A percentile compares a stretch with the other conserved stretches of the same genome.
These are phyloP conservation scores for Kodamaea leandrae DNA, from an alignment of 805 yeast species.

Conservation along the genomic window DNA sequence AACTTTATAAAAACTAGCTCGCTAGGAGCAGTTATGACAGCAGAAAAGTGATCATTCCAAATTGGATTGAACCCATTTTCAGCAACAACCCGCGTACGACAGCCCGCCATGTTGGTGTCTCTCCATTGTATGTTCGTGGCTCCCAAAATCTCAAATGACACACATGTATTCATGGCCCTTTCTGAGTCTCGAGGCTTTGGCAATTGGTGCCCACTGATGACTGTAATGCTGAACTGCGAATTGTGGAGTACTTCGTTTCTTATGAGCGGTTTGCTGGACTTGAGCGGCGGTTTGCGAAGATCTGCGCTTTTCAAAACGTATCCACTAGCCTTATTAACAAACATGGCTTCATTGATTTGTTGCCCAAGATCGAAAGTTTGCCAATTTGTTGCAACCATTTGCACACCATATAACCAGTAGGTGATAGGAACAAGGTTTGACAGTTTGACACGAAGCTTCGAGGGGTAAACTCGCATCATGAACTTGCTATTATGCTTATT, in stretches of 20 bases:
- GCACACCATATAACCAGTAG: conserved; percentile 85
- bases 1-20: conserved; percentile 59
- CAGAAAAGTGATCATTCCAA: conserved; percentile 63
- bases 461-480: conserved; percentile 85
- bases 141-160: conserved; percentile 60
- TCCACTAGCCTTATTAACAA: conserved; percentile 59
- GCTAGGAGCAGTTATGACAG: conserved; percentile 36
- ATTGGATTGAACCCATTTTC: conserved; percentile 86
- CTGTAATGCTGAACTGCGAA: conserved; percentile 12
- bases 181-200: conserved; percentile 64
- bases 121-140: conserved; percentile 27
- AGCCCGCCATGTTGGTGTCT: conserved; percentile 12
- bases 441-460: conserved; percentile 71
- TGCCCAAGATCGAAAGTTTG: conserved; percentile 89
- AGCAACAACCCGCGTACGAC: conserved; percentile 29
- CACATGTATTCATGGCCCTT: conserved; percentile 54
- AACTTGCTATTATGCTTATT: conserved; percentile 74
- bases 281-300: conserved; percentile 37
- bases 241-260: not conserved
- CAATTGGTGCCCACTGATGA: conserved; percentile 80
- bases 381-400: conserved; percentile 97
- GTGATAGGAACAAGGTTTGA: conserved; percentile 75
- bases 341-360: conserved; percentile 82
- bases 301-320: conserved; percentile 72
- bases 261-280: conserved; percentile 10